A percentile compares a stretch with the other conserved stretches of the same genome.
phyloP scores from a whole-genome alignment of 2,329 filamentous ascomycete species.

The Calonectria hongkongensis region DNA sequence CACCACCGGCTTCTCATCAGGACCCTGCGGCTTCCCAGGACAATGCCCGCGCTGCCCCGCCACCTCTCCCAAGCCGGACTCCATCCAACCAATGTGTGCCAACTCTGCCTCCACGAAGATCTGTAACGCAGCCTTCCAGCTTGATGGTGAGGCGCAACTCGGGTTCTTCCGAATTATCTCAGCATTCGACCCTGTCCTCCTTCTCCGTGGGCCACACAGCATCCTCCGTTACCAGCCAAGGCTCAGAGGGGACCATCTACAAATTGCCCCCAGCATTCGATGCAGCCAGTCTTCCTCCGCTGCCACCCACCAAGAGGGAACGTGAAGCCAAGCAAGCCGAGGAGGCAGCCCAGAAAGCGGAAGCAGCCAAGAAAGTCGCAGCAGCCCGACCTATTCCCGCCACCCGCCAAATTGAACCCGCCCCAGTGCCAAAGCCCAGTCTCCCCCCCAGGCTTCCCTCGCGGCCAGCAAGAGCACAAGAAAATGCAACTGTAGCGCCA shows the following conservation, averaged over 20 bases:
- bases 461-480: constrained; percentile 62
- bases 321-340: constrained; percentile 65
- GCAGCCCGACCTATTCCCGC: constrained; percentile 44
- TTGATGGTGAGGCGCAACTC: constrained; percentile 71
- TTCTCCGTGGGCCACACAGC: constrained; percentile 68
- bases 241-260: constrained; percentile 65
- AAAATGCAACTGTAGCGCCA: constrained; percentile 37
- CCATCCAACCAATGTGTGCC: constrained; percentile 63
- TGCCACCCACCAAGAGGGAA: constrained; percentile 74
- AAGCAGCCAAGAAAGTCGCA: constrained; percentile 53
- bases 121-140: constrained; percentile 64
- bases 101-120: constrained; percentile 69
- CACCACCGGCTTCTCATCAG: constrained; percentile 37
- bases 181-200: constrained; percentile 72
- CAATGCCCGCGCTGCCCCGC: constrained; percentile 53
- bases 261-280: constrained; percentile 75
- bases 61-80: constrained; percentile 60
- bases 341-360: constrained; percentile 45
- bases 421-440: constrained; percentile 59
- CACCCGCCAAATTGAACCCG: constrained; percentile 44
- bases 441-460: constrained; percentile 72
- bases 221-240: constrained; percentile 69
- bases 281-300: constrained; percentile 72
- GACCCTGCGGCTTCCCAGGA: constrained; percentile 37
- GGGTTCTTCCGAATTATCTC: constrained; percentile 74